phyloP scores from a whole-genome alignment of 1,284 basidiomycete species.

The Pseudozyma flocculosa region DNA sequence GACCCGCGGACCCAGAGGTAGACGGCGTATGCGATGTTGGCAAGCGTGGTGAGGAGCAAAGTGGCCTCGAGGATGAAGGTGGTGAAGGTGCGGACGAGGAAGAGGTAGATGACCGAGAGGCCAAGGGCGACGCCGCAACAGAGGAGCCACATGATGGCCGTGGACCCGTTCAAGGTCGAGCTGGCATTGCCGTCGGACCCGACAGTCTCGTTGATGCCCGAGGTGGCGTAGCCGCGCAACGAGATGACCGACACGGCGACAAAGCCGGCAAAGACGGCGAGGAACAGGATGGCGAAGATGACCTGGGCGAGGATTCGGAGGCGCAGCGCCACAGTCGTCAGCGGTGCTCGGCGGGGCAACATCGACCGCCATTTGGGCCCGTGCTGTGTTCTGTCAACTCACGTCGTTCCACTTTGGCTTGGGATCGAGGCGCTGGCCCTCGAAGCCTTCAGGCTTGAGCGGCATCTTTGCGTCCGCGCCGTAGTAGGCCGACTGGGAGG shows the following conservation, averaged over 20 bases:
- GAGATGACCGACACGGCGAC: constrained; percentile 58
- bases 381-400: no score
- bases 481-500: constrained; percentile 13
- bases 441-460: constrained; percentile 43
- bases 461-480: constrained; percentile 34
- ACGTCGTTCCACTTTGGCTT: constrained; percentile 48
- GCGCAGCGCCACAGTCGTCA: no score
- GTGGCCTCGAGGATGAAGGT: constrained; percentile 60
- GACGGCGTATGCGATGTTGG: constrained; percentile 42
- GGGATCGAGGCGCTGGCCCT: constrained; percentile 44
- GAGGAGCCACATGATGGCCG: constrained; percentile 71
- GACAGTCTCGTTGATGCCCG: constrained; percentile 22
- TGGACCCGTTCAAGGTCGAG: constrained; percentile 71
- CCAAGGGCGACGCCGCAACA: constrained; percentile 68
- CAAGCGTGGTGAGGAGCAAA: constrained; percentile 36
- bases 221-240: constrained; percentile 40
- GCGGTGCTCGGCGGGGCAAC: no score
- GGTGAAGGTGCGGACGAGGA: constrained; percentile 74
- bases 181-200: constrained; percentile 67
- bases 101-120: constrained; percentile 62
- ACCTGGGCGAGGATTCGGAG: constrained; percentile 16
- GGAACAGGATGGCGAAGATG: constrained; percentile 57
- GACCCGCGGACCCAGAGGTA: constrained; percentile 39
- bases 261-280: constrained; percentile 57
- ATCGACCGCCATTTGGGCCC: no score